Percentiles rank a stretch among this genome's conserved stretches.
Evolutionary conservation across 202 grass and related monocot species (phyloP).

Genomic region (Tripidium arundinaceum): DNA sequence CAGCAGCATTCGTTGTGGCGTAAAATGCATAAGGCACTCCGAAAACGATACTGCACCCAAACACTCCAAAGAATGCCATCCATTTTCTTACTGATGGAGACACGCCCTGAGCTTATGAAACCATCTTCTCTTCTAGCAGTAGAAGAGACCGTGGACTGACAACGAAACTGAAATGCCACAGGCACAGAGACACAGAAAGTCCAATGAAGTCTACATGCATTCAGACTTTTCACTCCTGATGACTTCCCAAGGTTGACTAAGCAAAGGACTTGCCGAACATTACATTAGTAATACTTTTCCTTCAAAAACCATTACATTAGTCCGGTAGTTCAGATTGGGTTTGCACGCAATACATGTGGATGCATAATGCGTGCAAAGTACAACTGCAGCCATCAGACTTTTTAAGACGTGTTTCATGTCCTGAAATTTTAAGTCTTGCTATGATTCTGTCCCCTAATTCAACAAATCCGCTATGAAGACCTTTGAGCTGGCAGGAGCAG

Average conservation of each 20-base stretch:
- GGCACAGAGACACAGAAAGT: background rate
- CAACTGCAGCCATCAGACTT: background rate
- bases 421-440: background rate
- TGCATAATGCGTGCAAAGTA: background rate
- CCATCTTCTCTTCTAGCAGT: background rate
- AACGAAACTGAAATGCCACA: background rate
- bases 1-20: background rate
- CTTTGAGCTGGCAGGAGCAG: conserved; percentile 1
- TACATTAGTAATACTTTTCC: background rate
- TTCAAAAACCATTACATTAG: background rate
- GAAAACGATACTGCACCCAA: conserved; percentile 19
- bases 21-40: background rate
- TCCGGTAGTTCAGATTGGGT: background rate
- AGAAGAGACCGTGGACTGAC: conserved; percentile 5
- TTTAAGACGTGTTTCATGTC: background rate
- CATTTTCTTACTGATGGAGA: conserved; percentile 20
- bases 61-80: background rate
- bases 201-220: conserved; percentile 8
- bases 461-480: background rate
- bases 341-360: background rate
- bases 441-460: background rate
- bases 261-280: background rate
- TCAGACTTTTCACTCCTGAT: background rate
- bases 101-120: background rate
- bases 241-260: background rate